phyloP scores from a whole-genome alignment of 345 rosid genomes.

The Stellera chamaejasme region DNA sequence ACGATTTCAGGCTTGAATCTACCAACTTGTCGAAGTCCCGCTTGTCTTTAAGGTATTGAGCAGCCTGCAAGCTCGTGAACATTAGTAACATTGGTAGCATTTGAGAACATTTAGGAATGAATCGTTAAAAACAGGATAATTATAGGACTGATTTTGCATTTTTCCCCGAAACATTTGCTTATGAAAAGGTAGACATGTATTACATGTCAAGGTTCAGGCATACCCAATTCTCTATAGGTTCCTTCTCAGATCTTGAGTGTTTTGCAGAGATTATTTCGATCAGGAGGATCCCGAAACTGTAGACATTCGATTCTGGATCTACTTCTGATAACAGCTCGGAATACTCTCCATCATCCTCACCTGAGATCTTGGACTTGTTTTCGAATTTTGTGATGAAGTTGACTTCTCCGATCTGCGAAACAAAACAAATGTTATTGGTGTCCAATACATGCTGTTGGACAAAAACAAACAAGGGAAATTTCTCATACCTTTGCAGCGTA shows the following conservation, averaged over 20 bases:
- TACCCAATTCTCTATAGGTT: constrained; percentile 72
- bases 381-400: constrained; percentile 24
- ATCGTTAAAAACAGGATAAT: too few species aligned
- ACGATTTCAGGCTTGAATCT: constrained; percentile 60
- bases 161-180: not conserved
- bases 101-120: too few species aligned
- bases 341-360: constrained; percentile 35
- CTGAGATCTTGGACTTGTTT: constrained; percentile 20
- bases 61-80: constrained; percentile 43
- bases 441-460: not conserved
- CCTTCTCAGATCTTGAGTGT: constrained; percentile 57
- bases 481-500: constrained; percentile 79
- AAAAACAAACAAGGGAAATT: not conserved
- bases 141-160: too few species aligned
- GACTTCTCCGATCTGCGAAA: constrained; percentile 49
- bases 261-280: constrained; percentile 88
- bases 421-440: not conserved
- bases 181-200: too few species aligned
- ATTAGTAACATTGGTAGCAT: not conserved
- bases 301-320: constrained; percentile 56
- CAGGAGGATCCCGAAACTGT: constrained; percentile 64
- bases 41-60: constrained; percentile 42
- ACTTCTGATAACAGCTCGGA: constrained; percentile 34
- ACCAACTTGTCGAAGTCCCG: constrained; percentile 39
- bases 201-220: constrained; percentile 5